Base-by-base conservation (phyloP, 2,329 filamentous ascomycete species). In the Dothideomycetes sp. region DNA sequence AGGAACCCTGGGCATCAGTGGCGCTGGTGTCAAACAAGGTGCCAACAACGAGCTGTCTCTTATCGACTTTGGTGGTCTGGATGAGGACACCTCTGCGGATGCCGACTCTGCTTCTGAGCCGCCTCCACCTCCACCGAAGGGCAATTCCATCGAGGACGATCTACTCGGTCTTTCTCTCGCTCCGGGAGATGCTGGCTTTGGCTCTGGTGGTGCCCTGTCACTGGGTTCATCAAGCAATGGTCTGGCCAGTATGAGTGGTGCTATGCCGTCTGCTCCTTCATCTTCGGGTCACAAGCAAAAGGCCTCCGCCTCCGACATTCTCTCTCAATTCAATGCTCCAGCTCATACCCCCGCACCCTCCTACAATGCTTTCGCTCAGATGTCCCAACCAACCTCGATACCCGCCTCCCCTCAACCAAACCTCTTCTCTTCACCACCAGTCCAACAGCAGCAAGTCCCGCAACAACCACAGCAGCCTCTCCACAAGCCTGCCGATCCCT, bases 81-180 rank as follows among this genome's bases (percentile, higher is more conserved):
- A 77, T 12, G 77, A 79, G 30, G 45, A 55, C 19, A 47, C 41
- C 45, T 51, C 51, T 27, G 38, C 42, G 60, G 65, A 53, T 51
- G 60, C 64, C 10, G 52, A 60, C 18, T 59, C 66, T 5, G 47
- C 56, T 34, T 52, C 59, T 27, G 7, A 27, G 22, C 22, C 22
- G 12, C 22, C 22, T 7, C 22, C 22, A 7, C 48, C 61, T 19
- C 62, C 64, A 16, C 59, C 67, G 11, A 72, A 75, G 42, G 64
- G 75, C 1, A 78, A 75, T 39, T 79, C 83, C 11, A 61, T 96
- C 16, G 88, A 95, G 55, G 88, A 93, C 57, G 91, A 98, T 55
- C 69, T 98, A 5, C 70, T 98, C 4, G 91, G 91, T 0, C 65
- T 98, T 32, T 93, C 87, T 31, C 75, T 98, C 53, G 78, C 79